Evolutionary conservation across 2,329 filamentous ascomycete genomes (phyloP).

Genomic region (Xylariales sp.): DNA sequence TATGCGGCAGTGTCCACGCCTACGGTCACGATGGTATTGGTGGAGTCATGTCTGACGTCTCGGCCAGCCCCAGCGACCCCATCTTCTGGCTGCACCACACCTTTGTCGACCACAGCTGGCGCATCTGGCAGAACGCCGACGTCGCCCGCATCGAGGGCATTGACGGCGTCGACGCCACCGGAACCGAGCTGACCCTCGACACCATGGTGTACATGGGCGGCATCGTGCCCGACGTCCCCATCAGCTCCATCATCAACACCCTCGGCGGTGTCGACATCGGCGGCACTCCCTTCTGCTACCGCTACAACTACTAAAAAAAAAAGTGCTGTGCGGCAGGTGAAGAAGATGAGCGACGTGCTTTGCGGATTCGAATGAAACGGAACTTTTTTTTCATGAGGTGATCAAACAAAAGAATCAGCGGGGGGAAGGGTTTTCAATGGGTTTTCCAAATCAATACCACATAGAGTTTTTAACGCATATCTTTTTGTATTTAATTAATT

Average conservation of each 20-base stretch:
- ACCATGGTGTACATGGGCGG: constrained; percentile 6
- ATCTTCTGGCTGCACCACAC: constrained; percentile 28
- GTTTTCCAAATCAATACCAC: too few relatives aligned
- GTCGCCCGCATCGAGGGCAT: neutral
- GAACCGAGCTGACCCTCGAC: constrained; percentile 4
- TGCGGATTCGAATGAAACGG: too few relatives aligned
- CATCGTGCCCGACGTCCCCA: constrained; percentile 2
- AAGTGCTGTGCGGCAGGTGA: too few relatives aligned
- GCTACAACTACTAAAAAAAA: constrained; percentile 9
- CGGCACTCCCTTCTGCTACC: constrained; percentile 5
- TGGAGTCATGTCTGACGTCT: constrained; percentile 24
- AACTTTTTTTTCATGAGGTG: too few relatives aligned
- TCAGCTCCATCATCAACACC: constrained; percentile 7
- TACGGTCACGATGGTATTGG: constrained; percentile 28
- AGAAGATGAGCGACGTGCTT: too few relatives aligned
- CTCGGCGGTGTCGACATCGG: constrained; percentile 5
- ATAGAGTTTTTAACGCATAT: too few relatives aligned
- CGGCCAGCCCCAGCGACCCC: constrained; percentile 25
- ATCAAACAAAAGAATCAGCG: too few relatives aligned
- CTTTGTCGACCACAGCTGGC: constrained; percentile 14
- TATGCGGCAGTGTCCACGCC: constrained; percentile 16
- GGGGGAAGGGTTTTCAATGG: too few relatives aligned
- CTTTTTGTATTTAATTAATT: too few relatives aligned
- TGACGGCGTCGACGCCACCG: neutral
- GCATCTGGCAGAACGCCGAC: constrained; percentile 7